Base-by-base conservation (phyloP, 306 rosid genomes). In the Vicia faba region DNA sequence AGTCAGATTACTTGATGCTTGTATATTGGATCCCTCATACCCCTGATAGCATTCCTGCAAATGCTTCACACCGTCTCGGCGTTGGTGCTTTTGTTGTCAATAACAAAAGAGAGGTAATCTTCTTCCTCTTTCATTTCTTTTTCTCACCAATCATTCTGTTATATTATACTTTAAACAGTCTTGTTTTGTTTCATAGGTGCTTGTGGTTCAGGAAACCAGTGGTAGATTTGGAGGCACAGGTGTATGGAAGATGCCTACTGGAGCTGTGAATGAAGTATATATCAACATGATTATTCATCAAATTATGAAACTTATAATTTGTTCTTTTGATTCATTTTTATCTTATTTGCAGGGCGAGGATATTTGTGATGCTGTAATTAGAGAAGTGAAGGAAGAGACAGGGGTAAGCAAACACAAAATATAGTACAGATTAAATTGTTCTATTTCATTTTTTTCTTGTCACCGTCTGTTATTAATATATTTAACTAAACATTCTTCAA, bases 351-450 rank as follows among this genome's bases (percentile, higher is more conserved):
- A 93, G 97, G 95, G 95, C 5, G 97, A 93, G 78, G 96, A 93
- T 79, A 57, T 93, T 33, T 81, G 80, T 41, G 25, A 67, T 26
- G 98, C 95, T 31, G 91, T 82, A 44, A 46, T 89, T 46, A 86
- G 97, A 75, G 98, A 93, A 82, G 96, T 89, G 18, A 85, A 88
- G 78, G 98, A 93, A 88, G 98, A 93, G 81, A 93, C 98, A 25
- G 97, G 90, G 56, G 96, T n/a, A n/a, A n/a, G n/a, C n/a, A n/a
- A n/a, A n/a, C n/a, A n/a, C n/a, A n/a, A n/a, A n/a, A n/a, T n/a
- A 23, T 2, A 23, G 25, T 23, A 23, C 2, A 23, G 25, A 23
- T 1, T 23, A 23, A 23, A 2, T 23, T 23, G 2, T 23, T 1
- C 25, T 2, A 23, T 2, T 23, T 23, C 25, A 23, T 23, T 23